A percentile compares a stretch with the other conserved stretches of the same genome.
Evolutionary conservation across 768 basidiomycete species (phyloP).

Genomic region (Paxillus involutus): DNA sequence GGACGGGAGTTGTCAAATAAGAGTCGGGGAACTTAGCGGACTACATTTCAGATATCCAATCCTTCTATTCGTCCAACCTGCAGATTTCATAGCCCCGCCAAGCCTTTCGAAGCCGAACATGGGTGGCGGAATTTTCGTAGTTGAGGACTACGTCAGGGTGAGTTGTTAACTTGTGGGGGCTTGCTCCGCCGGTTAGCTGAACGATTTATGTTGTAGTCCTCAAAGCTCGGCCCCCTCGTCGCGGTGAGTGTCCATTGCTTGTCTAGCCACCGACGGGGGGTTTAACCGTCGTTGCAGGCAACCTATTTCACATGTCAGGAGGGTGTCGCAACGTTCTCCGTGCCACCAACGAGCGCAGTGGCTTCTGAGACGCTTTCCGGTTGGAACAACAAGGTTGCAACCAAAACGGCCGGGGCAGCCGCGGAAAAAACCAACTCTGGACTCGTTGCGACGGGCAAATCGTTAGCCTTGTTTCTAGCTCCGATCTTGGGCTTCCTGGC

Average conservation of each 20-base stretch:
- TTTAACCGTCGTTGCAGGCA: constrained; percentile 39
- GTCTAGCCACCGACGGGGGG: neutral
- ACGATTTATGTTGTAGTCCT: constrained; percentile 34
- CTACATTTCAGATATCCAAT: constrained; percentile 57
- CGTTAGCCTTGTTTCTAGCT: constrained; percentile 22
- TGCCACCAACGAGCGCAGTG: constrained; percentile 64
- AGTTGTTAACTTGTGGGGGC: constrained; percentile 28
- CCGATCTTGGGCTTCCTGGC: constrained; percentile 29
- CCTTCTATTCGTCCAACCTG: constrained; percentile 63
- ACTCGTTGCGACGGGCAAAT: constrained; percentile 17
- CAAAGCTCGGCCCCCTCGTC: constrained; percentile 57
- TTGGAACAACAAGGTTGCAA: constrained; percentile 13
- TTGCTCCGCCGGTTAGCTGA: neutral
- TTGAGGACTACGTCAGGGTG: constrained; percentile 58
- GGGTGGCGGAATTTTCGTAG: constrained; percentile 55
- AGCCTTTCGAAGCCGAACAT: constrained; percentile 50
- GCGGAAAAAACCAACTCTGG: constrained; percentile 25
- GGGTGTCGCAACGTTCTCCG: constrained; percentile 53
- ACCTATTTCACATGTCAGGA: constrained; percentile 75
- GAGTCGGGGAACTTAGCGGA: neutral
- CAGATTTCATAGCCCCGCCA: constrained; percentile 58
- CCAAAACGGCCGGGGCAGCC: constrained; percentile 1
- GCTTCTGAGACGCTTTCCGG: constrained; percentile 56
- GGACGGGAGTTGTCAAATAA: neutral
- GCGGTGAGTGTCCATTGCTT: constrained; percentile 44